phyloP scores from a whole-genome alignment of 345 rosid species.

The Schrenkiella parvula region DNA sequence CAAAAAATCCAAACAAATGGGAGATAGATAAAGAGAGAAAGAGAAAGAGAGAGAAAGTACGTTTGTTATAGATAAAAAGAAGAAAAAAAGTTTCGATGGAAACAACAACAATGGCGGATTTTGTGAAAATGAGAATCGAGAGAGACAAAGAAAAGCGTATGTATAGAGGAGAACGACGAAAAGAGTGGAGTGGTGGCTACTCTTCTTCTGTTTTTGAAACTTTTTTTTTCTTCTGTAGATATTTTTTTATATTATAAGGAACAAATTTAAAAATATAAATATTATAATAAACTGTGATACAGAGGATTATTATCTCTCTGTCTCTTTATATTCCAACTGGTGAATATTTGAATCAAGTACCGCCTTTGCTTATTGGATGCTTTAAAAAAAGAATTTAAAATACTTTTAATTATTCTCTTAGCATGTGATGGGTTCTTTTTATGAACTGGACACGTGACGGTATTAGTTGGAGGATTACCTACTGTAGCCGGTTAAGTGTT shows the following conservation, averaged over 20 bases:
- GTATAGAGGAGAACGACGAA: conserved; percentile 5
- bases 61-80: neutral
- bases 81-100: neutral
- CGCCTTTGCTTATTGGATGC: conserved; percentile 22
- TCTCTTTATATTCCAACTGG: neutral
- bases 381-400: neutral
- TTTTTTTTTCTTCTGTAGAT: neutral
- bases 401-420: conserved; percentile 18
- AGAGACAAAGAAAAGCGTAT: conserved; percentile 1
- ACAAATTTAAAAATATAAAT: neutral
- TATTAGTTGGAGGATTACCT: conserved; percentile 9
- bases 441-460: conserved; percentile 1
- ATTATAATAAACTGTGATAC: neutral
- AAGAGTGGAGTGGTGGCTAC: conserved; percentile 34
- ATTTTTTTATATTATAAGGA: neutral
- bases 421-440: conserved; percentile 19
- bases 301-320: conserved; percentile 14
- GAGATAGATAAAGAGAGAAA: neutral
- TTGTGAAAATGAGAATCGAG: neutral
- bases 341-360: conserved; percentile 33
- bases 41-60: neutral
- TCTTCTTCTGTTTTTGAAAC: conserved; percentile 30
- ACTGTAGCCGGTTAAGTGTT: neutral
- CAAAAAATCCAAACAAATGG: neutral
- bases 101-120: conserved; percentile 3